These are phyloP conservation scores for Fusarium sp. DNA, from an alignment of 2,329 filamentous ascomycete genomes.

Conservation along the genomic window DNA sequence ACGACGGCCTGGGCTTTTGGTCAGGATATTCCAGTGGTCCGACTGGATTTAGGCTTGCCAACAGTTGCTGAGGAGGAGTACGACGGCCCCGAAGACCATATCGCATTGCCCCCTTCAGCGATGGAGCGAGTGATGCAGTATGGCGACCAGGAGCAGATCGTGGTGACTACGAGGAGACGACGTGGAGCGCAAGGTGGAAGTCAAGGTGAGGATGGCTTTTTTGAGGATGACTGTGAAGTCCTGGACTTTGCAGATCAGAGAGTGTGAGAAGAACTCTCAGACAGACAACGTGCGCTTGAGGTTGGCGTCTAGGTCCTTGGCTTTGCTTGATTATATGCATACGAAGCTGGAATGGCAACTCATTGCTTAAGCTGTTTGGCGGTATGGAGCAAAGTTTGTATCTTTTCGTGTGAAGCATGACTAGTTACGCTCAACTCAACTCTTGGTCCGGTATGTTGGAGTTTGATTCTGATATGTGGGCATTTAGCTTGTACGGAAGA, in stretches of 20 bases:
- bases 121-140: conserved; percentile 72
- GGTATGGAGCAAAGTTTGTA: conserved; percentile 21
- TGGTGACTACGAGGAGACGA: conserved; percentile 82
- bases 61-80: conserved; percentile 63
- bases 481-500: conserved; percentile 45
- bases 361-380: conserved; percentile 25
- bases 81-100: conserved; percentile 62
- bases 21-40: conserved; percentile 60
- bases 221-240: conserved; percentile 92
- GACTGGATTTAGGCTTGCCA: conserved; percentile 63
- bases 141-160: conserved; percentile 78
- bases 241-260: conserved; percentile 84
- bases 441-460: conserved; percentile 38
- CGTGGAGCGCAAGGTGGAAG: conserved; percentile 61
- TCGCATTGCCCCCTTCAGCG: conserved; percentile 69
- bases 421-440: conserved; percentile 34
- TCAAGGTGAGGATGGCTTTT: conserved; percentile 79
- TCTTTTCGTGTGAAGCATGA: conserved; percentile 17
- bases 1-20: conserved; percentile 68
- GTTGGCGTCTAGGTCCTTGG: conserved; percentile 23
- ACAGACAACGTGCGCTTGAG: conserved; percentile 14
- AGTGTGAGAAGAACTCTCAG: conserved; percentile 55
- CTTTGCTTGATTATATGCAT: conserved; percentile 38
- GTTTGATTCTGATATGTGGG: conserved; percentile 45
- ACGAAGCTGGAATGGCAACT: conserved; percentile 18